phyloP scores from a whole-genome alignment of 345 rosid species.

The Mercurialis annua region DNA sequence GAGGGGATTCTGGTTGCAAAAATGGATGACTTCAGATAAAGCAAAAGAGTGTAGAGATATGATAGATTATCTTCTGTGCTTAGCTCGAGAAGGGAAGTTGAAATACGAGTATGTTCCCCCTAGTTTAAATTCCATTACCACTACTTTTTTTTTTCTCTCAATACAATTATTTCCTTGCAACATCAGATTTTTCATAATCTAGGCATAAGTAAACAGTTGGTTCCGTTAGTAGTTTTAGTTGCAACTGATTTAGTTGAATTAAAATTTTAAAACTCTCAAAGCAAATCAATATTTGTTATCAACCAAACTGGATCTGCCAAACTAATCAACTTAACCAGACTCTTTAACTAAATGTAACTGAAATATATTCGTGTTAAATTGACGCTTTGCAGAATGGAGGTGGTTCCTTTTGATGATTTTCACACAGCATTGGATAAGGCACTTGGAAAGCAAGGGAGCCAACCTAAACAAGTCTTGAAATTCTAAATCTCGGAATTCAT shows the following conservation, averaged over 20 bases:
- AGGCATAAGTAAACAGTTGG: too few species aligned
- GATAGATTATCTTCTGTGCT: conserved; percentile 70
- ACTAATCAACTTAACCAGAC: too few species aligned
- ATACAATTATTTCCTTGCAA: background rate
- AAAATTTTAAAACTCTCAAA: too few species aligned
- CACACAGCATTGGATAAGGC: conserved; percentile 61
- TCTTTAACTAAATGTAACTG: too few species aligned
- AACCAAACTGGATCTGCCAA: too few species aligned
- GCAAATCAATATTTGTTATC: too few species aligned
- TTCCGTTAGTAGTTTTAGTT: too few species aligned
- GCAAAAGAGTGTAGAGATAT: conserved; percentile 58
- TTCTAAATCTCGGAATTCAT: conserved; percentile 31
- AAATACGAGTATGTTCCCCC: conserved; percentile 63
- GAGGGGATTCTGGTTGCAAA: conserved; percentile 94
- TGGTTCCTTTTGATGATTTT: conserved; percentile 62
- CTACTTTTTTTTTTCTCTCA: background rate
- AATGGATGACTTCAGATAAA: conserved; percentile 57
- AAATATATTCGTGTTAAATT: background rate
- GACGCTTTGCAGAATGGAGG: conserved; percentile 52
- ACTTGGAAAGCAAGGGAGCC: conserved; percentile 75
- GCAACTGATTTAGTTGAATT: too few species aligned
- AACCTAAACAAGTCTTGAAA: conserved; percentile 77
- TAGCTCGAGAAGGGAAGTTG: conserved; percentile 58
- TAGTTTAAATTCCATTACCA: background rate
- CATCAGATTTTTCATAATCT: background rate